phyloP scores from a whole-genome alignment of 139 green algal genomes.

The Haematococcus lacustris region DNA sequence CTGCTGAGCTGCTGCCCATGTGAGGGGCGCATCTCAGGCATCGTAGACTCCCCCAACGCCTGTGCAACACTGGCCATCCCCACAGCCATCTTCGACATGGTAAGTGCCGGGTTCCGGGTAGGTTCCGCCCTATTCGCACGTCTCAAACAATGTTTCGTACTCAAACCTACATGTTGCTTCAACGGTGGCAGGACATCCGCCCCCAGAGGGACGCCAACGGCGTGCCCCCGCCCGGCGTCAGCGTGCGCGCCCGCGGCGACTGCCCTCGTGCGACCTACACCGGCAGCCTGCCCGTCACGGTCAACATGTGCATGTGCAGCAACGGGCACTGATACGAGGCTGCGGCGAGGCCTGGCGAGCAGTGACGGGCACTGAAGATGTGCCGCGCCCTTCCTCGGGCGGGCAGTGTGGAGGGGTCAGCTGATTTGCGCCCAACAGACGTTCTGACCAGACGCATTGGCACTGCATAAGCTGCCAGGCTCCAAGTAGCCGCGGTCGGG shows the following conservation, averaged over 20 bases:
- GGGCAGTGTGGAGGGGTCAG: no score
- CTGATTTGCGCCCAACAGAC: no score
- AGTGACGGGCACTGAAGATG: no score
- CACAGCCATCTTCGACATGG: slow-evolving; percentile 52
- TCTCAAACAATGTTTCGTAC: no score
- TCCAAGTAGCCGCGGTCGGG: no score
- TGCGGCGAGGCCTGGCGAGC: no score
- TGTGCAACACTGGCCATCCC: slow-evolving; percentile 34
- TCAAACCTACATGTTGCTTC: no score
- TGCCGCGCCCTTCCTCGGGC: no score
- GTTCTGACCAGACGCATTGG: no score
- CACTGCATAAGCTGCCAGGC: no score
- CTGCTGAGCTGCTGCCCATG: slow-evolving; percentile 73
- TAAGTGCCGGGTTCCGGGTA: no score
- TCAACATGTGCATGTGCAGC: slow-evolving; percentile 25
- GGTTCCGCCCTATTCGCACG: no score
- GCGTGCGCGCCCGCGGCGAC: slow-evolving; percentile 28
- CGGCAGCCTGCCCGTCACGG: slow-evolving; percentile 23
- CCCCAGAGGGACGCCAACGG: slow-evolving; percentile 37
- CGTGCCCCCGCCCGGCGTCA: slow-evolving; percentile 23
- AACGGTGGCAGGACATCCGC: slow-evolving; percentile 53
- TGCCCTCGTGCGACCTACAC: slow-evolving; percentile 37
- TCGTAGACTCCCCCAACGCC: slow-evolving; percentile 71
- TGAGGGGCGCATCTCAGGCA: slow-evolving; percentile 60
- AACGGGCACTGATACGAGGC: neutral